A percentile compares a stretch with the other conserved stretches of the same genome.
Conservation (phyloP, 2,329 filamentous ascomycete species). For the Juglanconis sp. region DNA sequence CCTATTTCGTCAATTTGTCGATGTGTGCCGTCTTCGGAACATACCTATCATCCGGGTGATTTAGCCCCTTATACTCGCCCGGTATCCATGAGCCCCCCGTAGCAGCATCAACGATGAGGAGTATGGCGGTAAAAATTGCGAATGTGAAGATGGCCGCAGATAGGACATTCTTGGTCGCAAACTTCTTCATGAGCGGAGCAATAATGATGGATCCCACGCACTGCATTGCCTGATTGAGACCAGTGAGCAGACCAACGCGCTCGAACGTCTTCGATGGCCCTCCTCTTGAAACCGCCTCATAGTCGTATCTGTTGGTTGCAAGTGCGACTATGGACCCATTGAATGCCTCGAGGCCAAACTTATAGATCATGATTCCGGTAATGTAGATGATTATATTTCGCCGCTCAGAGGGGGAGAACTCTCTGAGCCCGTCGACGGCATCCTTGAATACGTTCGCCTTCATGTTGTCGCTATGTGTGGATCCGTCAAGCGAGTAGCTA, state of each 20-base stretch:
- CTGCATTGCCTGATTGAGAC: constrained; percentile 48
- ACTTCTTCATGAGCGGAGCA: constrained; percentile 46
- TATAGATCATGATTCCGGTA: constrained; percentile 49
- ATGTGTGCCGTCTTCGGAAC: background rate
- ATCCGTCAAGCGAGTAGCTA: background rate
- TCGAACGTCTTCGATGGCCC: constrained; percentile 38
- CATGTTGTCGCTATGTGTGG: background rate
- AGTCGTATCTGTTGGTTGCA: constrained; percentile 48
- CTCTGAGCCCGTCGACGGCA: constrained; percentile 7
- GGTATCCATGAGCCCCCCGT: constrained; percentile 44
- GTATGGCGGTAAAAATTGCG: constrained; percentile 42
- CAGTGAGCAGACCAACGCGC: constrained; percentile 43
- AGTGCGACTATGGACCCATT: constrained; percentile 47
- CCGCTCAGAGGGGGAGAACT: constrained; percentile 34
- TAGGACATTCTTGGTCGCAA: constrained; percentile 44
- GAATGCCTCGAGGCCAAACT: constrained; percentile 49
- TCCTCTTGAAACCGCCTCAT: constrained; percentile 33
- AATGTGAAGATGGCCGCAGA: constrained; percentile 42
- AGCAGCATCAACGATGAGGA: constrained; percentile 45
- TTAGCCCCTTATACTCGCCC: constrained; percentile 21
- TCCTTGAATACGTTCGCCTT: constrained; percentile 8
- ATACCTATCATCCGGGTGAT: constrained; percentile 27
- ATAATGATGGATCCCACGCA: constrained; percentile 49
- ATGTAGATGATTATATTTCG: constrained; percentile 46
- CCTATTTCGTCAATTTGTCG: too few relatives aligned